Evolutionary conservation across 495 filamentous ascomycete species (phyloP), one percentile per base, ranked within the genome.

Genomic region (Hyaloscypha variabilis): DNA sequence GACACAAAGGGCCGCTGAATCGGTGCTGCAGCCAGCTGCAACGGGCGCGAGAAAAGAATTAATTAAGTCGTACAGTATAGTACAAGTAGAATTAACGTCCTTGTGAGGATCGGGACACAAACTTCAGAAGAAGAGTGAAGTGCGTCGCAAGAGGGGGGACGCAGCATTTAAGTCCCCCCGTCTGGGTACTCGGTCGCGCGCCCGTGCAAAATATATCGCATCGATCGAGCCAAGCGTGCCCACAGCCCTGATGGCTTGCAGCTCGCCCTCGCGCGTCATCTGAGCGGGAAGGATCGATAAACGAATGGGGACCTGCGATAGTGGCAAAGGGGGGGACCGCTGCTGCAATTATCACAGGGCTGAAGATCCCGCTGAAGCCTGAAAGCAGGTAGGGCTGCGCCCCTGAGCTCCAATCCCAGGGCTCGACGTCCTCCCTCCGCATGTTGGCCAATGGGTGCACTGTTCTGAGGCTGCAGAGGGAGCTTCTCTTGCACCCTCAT

Each of bases 201-300:
- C 39, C 39, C 39, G 19, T 19, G 11, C 6, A 46, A 46, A 46
- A 46, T 46, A 46, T 46, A 14, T 19, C 19, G 39, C 39, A 36
- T 36, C 31, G 5, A 36, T 6, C 5, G 11, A 10, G 14, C 39
- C 39, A 10, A 17, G 39, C 39, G 19, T 46, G 39, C 1, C 39
- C 39, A 46, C 39, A 46, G 39, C 39, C 39, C 39, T 46, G 39
- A 46, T 46, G 39, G 39, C 39, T 46, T 46, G 39, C 39, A 46
- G 39, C 39, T 46, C 39, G 19, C 39, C 39, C 39, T 46, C 39
- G 39, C 39, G 39, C 39, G 39, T 46, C 39, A 46, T 46, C 39
- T 46, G 39, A 6, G 51, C 26, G 51, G 51, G 51, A 54, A 54
- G 39, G 39, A 46, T 46, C 39, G 39, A 46, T 46, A 46, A 46